Evolutionary conservation across 2,329 filamentous ascomycete genomes (phyloP), one percentile per base, ranked within the genome.

Genomic region (Penicillium expansum): DNA sequence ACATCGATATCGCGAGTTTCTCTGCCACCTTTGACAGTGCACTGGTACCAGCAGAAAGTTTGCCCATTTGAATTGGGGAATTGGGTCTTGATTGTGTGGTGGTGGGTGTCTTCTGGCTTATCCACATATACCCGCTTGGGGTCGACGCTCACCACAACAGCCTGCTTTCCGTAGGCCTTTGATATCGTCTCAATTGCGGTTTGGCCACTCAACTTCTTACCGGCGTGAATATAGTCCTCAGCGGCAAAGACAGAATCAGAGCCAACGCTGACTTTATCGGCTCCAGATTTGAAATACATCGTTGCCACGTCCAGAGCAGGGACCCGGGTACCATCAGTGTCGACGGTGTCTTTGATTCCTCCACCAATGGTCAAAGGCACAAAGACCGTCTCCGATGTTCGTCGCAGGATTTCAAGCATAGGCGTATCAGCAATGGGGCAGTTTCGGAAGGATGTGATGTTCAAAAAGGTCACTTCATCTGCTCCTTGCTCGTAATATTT

Each of bases 381-480:
- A 71, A 99, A 99, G 42, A 97, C 93, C 0, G 91, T 93, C 71
- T 91, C 85, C 10, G 92, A 94, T 0, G 93, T 91, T 63, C 86
- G 85, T 47, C 92, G 86, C 47, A 99, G 80, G 53, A 99, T 87
- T 77, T 99, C 93, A 50, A 99, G 86, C 94, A 99, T 99, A 8
- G 94, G 94, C 4, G 92, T 80, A 77, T 99, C 94, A 63, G 88
- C 90, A 13, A 97, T 77, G 8, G 94, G 94, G 63, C 92, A 96
- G 79, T 97, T 94, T 60, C 94, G 88, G 83, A 99, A 99, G 20
- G 89, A 94, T 1, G 93, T 99, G 71, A 99, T 99, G 82, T 99
- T 99, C 65, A 99, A 83, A 76, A 99, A 99, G 0, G 93, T 96
- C 55, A 99, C 85, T 77, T 99, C 94, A 75, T 99, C 94, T 13